These are phyloP conservation scores for Blastocladiella britannica DNA, from an alignment of 192 early-diverging fungal species.

Conservation along the genomic window DNA sequence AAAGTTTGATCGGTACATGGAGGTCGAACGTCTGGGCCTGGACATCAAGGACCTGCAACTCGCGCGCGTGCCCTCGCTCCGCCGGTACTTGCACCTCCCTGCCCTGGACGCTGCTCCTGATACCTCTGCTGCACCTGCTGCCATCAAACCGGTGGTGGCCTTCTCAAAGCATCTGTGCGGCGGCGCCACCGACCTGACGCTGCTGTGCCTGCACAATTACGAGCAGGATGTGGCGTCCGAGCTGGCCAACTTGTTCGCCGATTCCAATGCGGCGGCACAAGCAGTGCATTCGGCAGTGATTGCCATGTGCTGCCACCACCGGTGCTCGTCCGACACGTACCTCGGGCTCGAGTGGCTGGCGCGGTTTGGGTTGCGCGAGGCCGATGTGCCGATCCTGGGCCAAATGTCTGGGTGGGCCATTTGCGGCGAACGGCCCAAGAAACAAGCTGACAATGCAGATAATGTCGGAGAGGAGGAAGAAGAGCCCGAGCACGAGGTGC, in stretches of 20 bases:
- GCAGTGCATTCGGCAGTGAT: conserved; percentile 50
- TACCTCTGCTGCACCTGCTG: conserved; percentile 9
- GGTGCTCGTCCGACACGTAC: conserved; percentile 51
- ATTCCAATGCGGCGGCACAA: conserved; percentile 8
- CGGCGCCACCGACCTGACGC: conserved; percentile 64
- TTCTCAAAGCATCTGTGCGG: conserved; percentile 84
- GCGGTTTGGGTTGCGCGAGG: conserved; percentile 20
- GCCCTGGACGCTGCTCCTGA: conserved; percentile 3
- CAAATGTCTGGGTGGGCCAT: conserved; percentile 63
- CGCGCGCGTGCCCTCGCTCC: conserved; percentile 16
- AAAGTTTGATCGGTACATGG: conserved; percentile 23
- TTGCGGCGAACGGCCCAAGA: conserved; percentile 20
- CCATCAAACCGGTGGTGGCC: conserved; percentile 37
- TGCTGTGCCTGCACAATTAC: conserved; percentile 45
- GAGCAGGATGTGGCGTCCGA: conserved; percentile 7
- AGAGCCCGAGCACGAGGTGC: conserved; percentile 12
- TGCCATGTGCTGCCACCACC: conserved; percentile 77
- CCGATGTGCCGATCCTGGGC: conserved; percentile 39
- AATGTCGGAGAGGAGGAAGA: conserved; percentile 9
- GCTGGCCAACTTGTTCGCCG: background rate
- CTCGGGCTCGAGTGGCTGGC: conserved; percentile 40
- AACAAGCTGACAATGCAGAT: too few species aligned
- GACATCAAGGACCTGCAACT: conserved; percentile 75
- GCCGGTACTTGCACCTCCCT: conserved; percentile 5
- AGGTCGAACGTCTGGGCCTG: conserved; percentile 38